Evolutionary conservation across 495 filamentous ascomycete species (phyloP).

Genomic region (Penicillium turbatum): DNA sequence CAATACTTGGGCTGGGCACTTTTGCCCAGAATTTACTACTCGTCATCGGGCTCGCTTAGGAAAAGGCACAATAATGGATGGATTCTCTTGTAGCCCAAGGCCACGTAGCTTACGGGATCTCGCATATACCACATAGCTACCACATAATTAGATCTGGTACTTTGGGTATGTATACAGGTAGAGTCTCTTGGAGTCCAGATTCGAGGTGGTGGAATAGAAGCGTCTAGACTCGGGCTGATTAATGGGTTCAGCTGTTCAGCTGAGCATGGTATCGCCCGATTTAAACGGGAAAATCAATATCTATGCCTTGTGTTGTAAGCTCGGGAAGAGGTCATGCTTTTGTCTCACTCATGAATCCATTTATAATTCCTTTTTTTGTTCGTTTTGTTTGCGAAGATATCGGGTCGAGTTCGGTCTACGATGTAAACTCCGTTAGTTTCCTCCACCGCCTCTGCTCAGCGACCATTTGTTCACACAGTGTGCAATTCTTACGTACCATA

Average conservation of each 20-base stretch:
- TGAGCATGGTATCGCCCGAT: not conserved
- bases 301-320: too few species aligned
- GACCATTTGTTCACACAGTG: too few species aligned
- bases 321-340: not conserved
- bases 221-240: conserved; percentile 5
- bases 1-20: not conserved
- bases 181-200: conserved; percentile 3
- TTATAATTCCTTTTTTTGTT: not conserved
- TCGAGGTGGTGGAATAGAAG: not conserved
- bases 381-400: not conserved
- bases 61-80: not conserved
- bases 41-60: not conserved
- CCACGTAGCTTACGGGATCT: conserved; percentile 1
- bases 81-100: not conserved
- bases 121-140: not conserved
- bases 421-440: not conserved
- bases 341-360: not conserved
- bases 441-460: conserved; percentile 12
- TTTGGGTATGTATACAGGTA: conserved; percentile 10
- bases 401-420: not conserved
- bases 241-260: not conserved
- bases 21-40: not conserved
- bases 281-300: not conserved
- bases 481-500: not conserved
- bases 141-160: not conserved